Evolutionary conservation across 2,329 filamentous ascomycete species (phyloP).

Genomic region (Cladosporium sp.): DNA sequence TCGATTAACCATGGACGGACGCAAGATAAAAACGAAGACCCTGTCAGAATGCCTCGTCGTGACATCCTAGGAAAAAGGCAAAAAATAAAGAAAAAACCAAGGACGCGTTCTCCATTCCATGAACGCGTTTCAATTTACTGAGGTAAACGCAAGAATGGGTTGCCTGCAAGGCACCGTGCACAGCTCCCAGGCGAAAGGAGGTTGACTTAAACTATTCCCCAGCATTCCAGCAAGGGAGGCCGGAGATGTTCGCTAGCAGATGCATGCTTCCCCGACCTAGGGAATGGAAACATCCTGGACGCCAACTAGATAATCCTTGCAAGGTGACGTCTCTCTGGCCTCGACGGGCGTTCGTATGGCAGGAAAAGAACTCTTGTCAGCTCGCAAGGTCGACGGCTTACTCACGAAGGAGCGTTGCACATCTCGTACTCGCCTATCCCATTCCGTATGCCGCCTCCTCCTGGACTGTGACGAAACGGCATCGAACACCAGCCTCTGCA

Average conservation of each 20-base stretch:
- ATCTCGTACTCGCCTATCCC: constrained; percentile 20
- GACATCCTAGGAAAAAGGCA: too few relatives aligned
- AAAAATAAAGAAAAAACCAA: too few relatives aligned
- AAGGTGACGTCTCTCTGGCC: constrained; percentile 12
- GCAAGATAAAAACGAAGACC: too few relatives aligned
- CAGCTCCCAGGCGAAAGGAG: not conserved
- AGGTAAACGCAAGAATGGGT: constrained; percentile 19
- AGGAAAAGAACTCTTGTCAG: constrained; percentile 13
- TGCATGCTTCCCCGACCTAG: constrained; percentile 23
- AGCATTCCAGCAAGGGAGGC: constrained; percentile 25
- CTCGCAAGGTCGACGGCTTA: constrained; percentile 17
- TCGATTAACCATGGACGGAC: too few relatives aligned
- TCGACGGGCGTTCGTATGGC: constrained; percentile 17
- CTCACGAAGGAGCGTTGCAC: constrained; percentile 22
- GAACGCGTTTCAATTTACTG: constrained; percentile 3
- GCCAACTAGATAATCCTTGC: constrained; percentile 13
- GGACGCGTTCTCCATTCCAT: constrained; percentile 8
- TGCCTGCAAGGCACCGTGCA: constrained; percentile 18
- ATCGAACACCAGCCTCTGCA: constrained; percentile 25
- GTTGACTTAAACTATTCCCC: constrained; percentile 12
- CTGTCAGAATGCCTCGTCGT: too few relatives aligned
- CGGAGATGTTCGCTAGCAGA: constrained; percentile 27
- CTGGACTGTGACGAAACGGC: not conserved
- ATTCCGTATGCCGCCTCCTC: constrained; percentile 23
- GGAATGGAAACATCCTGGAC: constrained; percentile 26